These are phyloP conservation scores for Naganishia antarctica DNA, from an alignment of 768 basidiomycete genomes.

Conservation along the genomic window DNA sequence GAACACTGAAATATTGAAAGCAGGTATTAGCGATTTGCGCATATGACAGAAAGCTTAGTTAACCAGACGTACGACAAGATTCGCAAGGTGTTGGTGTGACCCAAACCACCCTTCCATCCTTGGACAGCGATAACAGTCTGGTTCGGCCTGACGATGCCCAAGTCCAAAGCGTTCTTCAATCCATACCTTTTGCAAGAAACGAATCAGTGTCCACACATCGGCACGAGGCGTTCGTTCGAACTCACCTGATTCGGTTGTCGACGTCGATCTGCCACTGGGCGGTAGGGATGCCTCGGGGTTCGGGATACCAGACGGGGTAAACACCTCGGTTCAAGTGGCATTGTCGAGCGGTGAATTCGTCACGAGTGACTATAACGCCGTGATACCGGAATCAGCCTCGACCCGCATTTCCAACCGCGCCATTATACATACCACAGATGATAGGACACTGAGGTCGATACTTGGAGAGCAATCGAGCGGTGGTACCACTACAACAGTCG, in stretches of 20 bases:
- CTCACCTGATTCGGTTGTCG: conserved; percentile 56
- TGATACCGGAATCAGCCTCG: background rate
- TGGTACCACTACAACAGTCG: conserved; percentile 62
- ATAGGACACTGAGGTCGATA: conserved; percentile 91
- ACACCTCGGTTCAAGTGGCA: conserved; percentile 93
- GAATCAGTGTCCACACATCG: too few relatives aligned
- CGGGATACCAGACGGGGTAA: conserved; percentile 95
- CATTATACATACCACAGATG: conserved; percentile 69
- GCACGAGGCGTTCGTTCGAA: conserved; percentile 27
- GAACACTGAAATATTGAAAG: conserved; percentile 34
- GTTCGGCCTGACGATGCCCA: conserved; percentile 83
- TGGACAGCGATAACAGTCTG: conserved; percentile 90
- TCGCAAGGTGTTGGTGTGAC: conserved; percentile 58
- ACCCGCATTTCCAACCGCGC: background rate
- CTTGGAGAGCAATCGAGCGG: conserved; percentile 91
- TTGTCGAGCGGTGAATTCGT: conserved; percentile 90
- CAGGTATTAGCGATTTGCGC: background rate
- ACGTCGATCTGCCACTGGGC: conserved; percentile 97
- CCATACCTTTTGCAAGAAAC: conserved; percentile 57
- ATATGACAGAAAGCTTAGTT: background rate
- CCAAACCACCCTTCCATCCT: conserved; percentile 98
- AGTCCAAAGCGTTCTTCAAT: conserved; percentile 69
- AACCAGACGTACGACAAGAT: conserved; percentile 36
- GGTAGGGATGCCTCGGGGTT: conserved; percentile 79
- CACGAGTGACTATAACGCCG: conserved; percentile 71